phyloP scores from a whole-genome alignment of 805 yeast genomes.

The Candida vaughaniae region DNA sequence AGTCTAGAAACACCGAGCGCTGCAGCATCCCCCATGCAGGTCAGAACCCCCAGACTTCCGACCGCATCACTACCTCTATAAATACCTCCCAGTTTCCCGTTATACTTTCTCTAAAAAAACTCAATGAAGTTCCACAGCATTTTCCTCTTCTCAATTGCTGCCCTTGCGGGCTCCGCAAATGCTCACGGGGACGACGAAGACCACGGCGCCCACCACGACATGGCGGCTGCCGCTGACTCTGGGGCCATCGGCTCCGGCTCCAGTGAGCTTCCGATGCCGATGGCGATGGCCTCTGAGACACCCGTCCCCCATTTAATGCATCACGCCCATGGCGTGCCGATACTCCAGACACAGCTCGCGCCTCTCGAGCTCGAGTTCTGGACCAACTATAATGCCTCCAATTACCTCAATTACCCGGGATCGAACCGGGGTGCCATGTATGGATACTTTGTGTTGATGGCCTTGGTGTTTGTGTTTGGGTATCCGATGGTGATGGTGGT shows the following conservation, averaged over 20 bases:
- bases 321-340: conserved; percentile 71
- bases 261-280: no score
- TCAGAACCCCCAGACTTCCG: no score
- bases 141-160: no score
- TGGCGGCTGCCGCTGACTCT: no score
- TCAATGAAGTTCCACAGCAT: no score
- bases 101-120: no score
- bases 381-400: conserved; percentile 76
- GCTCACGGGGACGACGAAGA: conserved; percentile 1
- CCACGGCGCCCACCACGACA: no score
- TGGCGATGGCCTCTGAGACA: conserved; percentile 2
- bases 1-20: no score
- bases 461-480: conserved; percentile 42
- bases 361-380: conserved; percentile 76
- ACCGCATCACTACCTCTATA: no score
- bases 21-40: no score
- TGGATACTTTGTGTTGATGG: conserved; percentile 50
- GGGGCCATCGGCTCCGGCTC: no score
- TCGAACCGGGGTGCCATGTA: conserved; percentile 52
- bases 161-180: background rate
- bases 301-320: conserved; percentile 37
- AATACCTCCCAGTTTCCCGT: no score
- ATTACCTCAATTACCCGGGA: conserved; percentile 58
- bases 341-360: conserved; percentile 61
- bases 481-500: conserved; percentile 72